Base-by-base conservation (phyloP, 1,139 yeast genomes). In the Meyerozyma sp. region DNA sequence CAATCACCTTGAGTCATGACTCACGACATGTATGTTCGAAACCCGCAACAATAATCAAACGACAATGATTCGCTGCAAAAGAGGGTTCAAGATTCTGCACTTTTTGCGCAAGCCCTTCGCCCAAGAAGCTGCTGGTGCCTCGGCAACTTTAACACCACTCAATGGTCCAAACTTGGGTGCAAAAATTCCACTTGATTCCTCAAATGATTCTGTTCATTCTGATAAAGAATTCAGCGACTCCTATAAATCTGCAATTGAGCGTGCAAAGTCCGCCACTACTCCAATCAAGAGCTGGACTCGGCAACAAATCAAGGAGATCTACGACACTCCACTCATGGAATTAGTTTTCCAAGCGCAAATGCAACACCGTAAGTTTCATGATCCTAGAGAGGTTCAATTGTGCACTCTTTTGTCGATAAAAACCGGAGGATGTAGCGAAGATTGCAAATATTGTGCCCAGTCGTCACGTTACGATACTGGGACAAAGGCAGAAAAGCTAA, bases 361-460 rank as follows among this genome's bases (percentile, higher is more conserved):
- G 7, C 84, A 83, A 47, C 93, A 85, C 57, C 66, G 90, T 40
- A 71, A 68, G 47, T 77, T 73, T 62, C 90, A 85, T 56, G 78
- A 84, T 52, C 89, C 91, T 1, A 57, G 70, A 1, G 82, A 84
- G 56, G 82, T 85, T 25, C 95, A 85, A 59, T 69, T 85, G 41
- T 85, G 95, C 61, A 84, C 93, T 2, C 69, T 85, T 47, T 73
- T 84, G 63, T 82, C 82, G 45, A 84, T 85, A 58, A 85, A 85
- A 55, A 77, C 86, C 0, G 94, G 94, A 40, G 94, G 94, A 1
- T 85, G 94, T 56, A 73, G 88, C 2, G 94, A 85, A 55, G 91
- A 85, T 56, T 85, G 95, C 60, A 81, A 81, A 54, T 86, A 86
- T 61, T 85, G 94, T 64, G 82, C 93, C 1, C 94, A 85, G 56